Conservation (phyloP, 1,284 basidiomycete genomes). For the Porphyrellus sp. region DNA sequence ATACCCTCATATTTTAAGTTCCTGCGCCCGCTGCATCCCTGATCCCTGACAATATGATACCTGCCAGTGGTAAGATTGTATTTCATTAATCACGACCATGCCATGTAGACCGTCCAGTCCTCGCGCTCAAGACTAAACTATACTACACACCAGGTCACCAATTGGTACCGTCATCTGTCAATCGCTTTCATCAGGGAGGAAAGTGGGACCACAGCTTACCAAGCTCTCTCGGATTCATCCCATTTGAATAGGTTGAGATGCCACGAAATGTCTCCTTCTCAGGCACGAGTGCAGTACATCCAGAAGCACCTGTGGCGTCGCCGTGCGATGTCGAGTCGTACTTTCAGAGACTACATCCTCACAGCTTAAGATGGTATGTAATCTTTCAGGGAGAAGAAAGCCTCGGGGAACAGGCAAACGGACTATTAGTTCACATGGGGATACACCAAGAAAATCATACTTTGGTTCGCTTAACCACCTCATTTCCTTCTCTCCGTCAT, state of each 20-base stretch:
- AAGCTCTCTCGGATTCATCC: slow-evolving; percentile 9
- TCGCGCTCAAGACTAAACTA: too few relatives aligned
- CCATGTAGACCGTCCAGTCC: too few relatives aligned
- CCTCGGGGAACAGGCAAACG: too few relatives aligned
- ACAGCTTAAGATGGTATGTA: slow-evolving; percentile 15
- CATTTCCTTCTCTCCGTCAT: background rate
- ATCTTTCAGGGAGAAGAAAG: background rate
- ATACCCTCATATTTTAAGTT: too few relatives aligned
- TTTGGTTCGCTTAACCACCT: slow-evolving; percentile 11
- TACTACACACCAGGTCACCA: too few relatives aligned
- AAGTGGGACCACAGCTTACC: too few relatives aligned
- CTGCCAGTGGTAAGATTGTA: too few relatives aligned
- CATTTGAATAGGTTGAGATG: background rate
- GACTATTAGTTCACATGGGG: background rate
- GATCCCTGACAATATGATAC: too few relatives aligned
- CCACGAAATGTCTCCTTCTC: background rate
- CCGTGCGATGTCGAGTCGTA: background rate
- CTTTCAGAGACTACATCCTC: background rate
- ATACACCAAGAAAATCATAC: slow-evolving; percentile 5
- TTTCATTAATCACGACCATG: too few relatives aligned
- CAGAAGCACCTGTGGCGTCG: slow-evolving; percentile 3
- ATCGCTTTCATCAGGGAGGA: too few relatives aligned
- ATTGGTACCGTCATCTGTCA: too few relatives aligned
- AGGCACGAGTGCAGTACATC: rapidly evolving
- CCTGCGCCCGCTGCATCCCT: too few relatives aligned